Conservation (phyloP, 257 asterid species). For the Osmanthus fragrans region DNA sequence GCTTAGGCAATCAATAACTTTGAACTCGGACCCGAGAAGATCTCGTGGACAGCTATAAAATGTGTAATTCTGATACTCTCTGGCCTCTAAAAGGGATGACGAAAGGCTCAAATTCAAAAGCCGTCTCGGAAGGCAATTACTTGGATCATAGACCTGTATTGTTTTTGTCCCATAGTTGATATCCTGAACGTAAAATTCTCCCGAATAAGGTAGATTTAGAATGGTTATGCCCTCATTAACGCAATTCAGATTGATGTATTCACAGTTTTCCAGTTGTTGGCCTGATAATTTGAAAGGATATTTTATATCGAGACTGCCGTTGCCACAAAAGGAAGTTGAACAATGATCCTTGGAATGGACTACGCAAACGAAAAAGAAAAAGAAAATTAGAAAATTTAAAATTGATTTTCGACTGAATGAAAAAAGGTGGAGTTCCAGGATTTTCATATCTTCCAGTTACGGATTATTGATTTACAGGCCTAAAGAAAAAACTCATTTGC, state of each 20-base stretch:
- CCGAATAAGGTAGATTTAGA: constrained; percentile 19
- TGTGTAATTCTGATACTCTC: constrained; percentile 22
- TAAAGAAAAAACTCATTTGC: neutral
- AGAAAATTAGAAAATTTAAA: neutral
- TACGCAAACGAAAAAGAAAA: neutral
- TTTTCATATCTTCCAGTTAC: neutral
- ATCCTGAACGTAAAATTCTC: constrained; percentile 14
- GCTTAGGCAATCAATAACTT: constrained; percentile 23
- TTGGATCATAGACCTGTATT: constrained; percentile 29
- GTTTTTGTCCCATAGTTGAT: constrained; percentile 13
- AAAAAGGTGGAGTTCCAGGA: neutral
- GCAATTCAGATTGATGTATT: constrained; percentile 10
- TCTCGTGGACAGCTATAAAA: constrained; percentile 17
- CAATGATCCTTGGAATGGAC: constrained; percentile 8
- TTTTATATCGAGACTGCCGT: neutral
- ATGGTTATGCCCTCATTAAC: neutral
- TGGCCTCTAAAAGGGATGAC: constrained; percentile 15
- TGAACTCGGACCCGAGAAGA: neutral
- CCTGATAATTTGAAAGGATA: constrained; percentile 22
- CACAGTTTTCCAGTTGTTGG: constrained; percentile 8
- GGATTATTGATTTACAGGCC: neutral
- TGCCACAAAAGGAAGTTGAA: constrained; percentile 4
- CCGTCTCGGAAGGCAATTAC: constrained; percentile 24
- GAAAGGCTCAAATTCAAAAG: constrained; percentile 17
- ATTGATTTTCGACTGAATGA: neutral